Evolutionary conservation across 108 stramenopile species (phyloP), one percentile per base, ranked within the genome.

Genomic region (Conticribra weissflogii): DNA sequence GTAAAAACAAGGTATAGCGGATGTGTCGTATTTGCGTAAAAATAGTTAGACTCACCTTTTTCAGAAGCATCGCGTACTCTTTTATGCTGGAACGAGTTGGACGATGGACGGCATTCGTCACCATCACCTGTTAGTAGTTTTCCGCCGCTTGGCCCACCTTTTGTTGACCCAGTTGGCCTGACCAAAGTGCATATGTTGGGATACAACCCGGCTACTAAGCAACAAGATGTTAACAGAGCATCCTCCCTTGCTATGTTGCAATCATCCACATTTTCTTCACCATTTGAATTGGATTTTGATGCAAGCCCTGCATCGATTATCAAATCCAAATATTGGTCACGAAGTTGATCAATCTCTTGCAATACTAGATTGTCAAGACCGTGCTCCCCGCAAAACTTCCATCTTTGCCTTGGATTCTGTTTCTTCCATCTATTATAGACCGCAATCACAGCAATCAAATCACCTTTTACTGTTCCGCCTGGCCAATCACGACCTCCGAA

Each of bases 171-270:
- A 53, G 54, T 59, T 1, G 88, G 88, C 1, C 88, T 72, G 47
- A 83, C 54, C 72, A 89, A 49, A 9, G 82, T 83, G 36, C 78
- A 78, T 24, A 88, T 62, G 65, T 90, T 88, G 19, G 89, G 89
- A 56, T 90, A 86, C 17, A 90, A 59, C 1, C 89, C 89, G 22
- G 83, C 81, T 21, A 83, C 85, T 36, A 90, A 56, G 49, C 83
- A 84, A 55, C 85, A 85, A 44, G 74, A 82, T 0, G 84, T 83
- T 18, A 90, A 53, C 51, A 85, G 34, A 9, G 85, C 84, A 64
- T 90, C 84, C 12, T 78, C 74, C 14, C 59, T 72, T 21, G 76
- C 72, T 8, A 62, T 28, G 49, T 81, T 82, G 48, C 63, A 66
- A 55, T 54, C 59, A 60, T 67, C 60, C 36, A 32, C 23, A 33